These are phyloP conservation scores for Neophaeococcomyces aloes DNA, from an alignment of 2,329 filamentous ascomycete species.

Conservation along the genomic window DNA sequence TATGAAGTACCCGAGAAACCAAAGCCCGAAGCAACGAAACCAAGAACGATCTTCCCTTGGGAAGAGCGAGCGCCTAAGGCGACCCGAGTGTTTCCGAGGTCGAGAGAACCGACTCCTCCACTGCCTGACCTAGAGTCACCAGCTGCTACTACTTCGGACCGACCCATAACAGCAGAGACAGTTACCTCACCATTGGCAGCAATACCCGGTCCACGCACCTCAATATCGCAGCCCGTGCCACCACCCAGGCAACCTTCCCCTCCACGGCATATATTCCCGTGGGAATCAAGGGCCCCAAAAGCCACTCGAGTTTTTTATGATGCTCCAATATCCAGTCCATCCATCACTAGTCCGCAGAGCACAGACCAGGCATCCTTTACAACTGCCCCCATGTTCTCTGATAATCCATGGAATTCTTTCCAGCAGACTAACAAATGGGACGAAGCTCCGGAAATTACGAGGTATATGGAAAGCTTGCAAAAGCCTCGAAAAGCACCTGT, in stretches of 20 bases:
- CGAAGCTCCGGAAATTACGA: slow-evolving; percentile 73
- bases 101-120: slow-evolving; percentile 19
- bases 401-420: slow-evolving; percentile 50
- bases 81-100: slow-evolving; percentile 38
- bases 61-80: slow-evolving; percentile 56
- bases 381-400: no score
- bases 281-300: slow-evolving; percentile 62
- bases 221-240: slow-evolving; percentile 30
- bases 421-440: slow-evolving; percentile 85
- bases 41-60: slow-evolving; percentile 78
- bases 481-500: slow-evolving; percentile 44
- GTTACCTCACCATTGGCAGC: neutral
- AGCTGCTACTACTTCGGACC: slow-evolving; percentile 12
- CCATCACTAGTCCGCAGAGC: neutral
- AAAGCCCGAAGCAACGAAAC: slow-evolving; percentile 42
- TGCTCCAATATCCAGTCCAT: neutral
- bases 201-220: slow-evolving; percentile 47
- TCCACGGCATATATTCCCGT: slow-evolving; percentile 69
- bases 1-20: slow-evolving; percentile 60
- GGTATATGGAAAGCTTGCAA: slow-evolving; percentile 70
- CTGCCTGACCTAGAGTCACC: slow-evolving; percentile 16
- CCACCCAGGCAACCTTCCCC: slow-evolving; percentile 37
- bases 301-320: slow-evolving; percentile 34
- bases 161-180: neutral
- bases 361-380: no score